Evolutionary conservation across 306 rosid genomes (phyloP).

Genomic region (Lupinus albus): DNA sequence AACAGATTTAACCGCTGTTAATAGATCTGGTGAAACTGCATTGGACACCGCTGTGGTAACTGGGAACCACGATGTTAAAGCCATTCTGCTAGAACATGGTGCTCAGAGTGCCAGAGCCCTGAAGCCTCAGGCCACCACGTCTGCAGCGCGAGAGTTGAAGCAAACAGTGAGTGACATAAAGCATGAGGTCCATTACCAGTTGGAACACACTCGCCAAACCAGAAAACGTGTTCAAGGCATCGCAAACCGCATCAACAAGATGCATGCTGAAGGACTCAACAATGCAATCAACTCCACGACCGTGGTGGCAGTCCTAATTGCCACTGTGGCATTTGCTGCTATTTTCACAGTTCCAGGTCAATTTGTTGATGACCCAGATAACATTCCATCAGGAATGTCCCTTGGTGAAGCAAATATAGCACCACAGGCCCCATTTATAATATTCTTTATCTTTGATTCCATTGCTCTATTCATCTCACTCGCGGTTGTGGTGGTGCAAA

Average conservation of each 20-base stretch:
- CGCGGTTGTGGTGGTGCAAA: conserved; percentile 96
- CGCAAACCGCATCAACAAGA: conserved; percentile 90
- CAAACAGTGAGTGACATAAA: conserved; percentile 95
- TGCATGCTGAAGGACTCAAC: conserved; percentile 92
- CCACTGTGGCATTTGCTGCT: conserved; percentile 95
- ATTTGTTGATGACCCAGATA: conserved; percentile 60
- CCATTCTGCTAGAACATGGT: conserved; percentile 63
- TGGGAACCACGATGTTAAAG: conserved; percentile 50
- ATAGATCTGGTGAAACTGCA: conserved; percentile 78
- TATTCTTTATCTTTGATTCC: conserved; percentile 83
- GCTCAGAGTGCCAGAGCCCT: conserved; percentile 69
- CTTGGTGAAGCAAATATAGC: conserved; percentile 94
- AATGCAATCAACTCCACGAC: conserved; percentile 95
- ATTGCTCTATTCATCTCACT: conserved; percentile 90
- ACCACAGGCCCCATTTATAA: conserved; percentile 56
- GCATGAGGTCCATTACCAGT: conserved; percentile 87
- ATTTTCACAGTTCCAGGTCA: conserved; percentile 95
- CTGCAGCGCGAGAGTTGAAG: conserved; percentile 79
- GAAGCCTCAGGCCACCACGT: conserved; percentile 52
- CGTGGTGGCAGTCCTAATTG: conserved; percentile 95
- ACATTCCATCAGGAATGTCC: conserved; percentile 57
- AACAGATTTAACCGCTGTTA: conserved; percentile 54
- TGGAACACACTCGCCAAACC: conserved; percentile 94
- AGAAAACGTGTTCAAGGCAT: conserved; percentile 92
- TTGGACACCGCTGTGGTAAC: conserved; percentile 91